Evolutionary conservation across 2,329 filamentous ascomycete genomes (phyloP).

Genomic region (Hypomyces rosellus): DNA sequence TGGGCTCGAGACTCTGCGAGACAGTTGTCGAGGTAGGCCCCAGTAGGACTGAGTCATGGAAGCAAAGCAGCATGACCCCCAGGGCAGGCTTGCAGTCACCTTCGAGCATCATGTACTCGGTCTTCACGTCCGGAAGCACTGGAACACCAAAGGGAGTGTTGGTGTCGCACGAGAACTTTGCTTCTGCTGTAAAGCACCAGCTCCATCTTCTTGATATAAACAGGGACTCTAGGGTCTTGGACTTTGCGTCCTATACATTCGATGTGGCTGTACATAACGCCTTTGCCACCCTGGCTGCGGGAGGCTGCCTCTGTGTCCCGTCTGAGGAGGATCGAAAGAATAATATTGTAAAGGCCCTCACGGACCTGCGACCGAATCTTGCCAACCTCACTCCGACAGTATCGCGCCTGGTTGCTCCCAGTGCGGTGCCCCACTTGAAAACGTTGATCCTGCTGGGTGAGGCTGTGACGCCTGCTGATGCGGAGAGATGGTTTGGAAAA

Average conservation of each 20-base stretch:
- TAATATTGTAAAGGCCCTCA: constrained; percentile 34
- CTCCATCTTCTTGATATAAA: background rate
- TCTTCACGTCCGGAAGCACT: no score
- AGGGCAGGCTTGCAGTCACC: no score
- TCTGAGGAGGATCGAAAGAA: constrained; percentile 46
- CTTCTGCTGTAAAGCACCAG: background rate
- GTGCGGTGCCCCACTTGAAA: constrained; percentile 34
- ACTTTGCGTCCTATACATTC: constrained; percentile 38
- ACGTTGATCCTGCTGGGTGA: constrained; percentile 38
- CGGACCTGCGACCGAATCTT: constrained; percentile 34
- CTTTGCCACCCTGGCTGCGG: constrained; percentile 33
- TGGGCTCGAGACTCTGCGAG: no score
- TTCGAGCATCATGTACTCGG: no score
- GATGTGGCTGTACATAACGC: constrained; percentile 38
- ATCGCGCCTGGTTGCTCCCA: constrained; percentile 34
- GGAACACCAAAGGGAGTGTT: no score
- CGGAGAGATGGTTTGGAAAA: background rate
- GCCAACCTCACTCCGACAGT: constrained; percentile 42
- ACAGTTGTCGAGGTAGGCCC: no score
- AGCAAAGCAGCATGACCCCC: no score
- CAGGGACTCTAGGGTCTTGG: constrained; percentile 31
- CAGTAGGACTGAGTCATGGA: no score
- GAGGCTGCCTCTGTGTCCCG: constrained; percentile 45
- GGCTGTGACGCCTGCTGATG: constrained; percentile 19
- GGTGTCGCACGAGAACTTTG: no score